Evolutionary conservation across 176 grass and related monocot genomes (phyloP).

Genomic region (Bonia amplexicaulis): DNA sequence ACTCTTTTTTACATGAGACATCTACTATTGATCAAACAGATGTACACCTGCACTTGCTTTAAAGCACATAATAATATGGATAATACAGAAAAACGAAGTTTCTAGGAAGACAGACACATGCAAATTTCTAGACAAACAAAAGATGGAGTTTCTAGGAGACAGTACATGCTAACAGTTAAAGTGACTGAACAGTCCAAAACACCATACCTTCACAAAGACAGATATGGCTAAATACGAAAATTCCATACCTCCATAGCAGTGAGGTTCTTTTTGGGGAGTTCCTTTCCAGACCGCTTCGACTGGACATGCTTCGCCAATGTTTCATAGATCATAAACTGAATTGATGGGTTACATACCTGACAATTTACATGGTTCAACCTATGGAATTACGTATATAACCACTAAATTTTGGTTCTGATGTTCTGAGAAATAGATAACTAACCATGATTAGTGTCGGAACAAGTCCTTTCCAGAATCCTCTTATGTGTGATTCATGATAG

Average conservation of each 20-base stretch:
- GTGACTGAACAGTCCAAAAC: slow-evolving; percentile 8
- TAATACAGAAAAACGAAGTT: neutral
- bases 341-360: slow-evolving; percentile 97
- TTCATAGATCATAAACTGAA: slow-evolving; percentile 99
- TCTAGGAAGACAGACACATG: neutral
- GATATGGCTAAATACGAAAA: neutral
- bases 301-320: slow-evolving; percentile 67
- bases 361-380: slow-evolving; percentile 31
- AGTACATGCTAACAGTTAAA: neutral
- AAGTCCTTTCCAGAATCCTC: slow-evolving; percentile 98
- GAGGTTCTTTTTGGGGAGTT: slow-evolving; percentile 50
- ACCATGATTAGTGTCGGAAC: slow-evolving; percentile 98
- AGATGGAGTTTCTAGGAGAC: slow-evolving; percentile 16
- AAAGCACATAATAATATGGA: neutral
- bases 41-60: slow-evolving; percentile 3
- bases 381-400: slow-evolving; percentile 9
- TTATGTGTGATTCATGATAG: slow-evolving; percentile 70
- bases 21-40: neutral
- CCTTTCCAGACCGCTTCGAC: slow-evolving; percentile 56
- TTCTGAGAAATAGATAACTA: slow-evolving; percentile 29
- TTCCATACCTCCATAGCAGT: slow-evolving; percentile 74
- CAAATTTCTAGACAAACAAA: neutral
- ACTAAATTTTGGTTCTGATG: neutral
- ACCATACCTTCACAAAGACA: neutral
- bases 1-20: neutral